These are phyloP conservation scores for Rutstroemia sp. DNA, from an alignment of 2,329 filamentous ascomycete species.

Conservation along the genomic window DNA sequence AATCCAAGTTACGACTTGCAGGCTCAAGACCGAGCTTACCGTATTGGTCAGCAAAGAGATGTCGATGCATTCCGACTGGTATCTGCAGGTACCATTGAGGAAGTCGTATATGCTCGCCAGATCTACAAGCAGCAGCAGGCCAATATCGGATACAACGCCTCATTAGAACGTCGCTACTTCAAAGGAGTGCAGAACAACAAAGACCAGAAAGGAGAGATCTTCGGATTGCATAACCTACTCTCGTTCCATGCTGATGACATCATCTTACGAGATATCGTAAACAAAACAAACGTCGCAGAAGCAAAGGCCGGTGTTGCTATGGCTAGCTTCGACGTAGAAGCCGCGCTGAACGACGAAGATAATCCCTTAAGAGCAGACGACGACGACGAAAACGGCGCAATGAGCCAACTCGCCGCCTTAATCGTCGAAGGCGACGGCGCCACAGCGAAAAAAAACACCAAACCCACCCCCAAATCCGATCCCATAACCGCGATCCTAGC, in stretches of 20 bases:
- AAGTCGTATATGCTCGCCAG: constrained; percentile 93
- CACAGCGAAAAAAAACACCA: constrained; percentile 34
- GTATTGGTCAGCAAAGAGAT: constrained; percentile 86
- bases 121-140: constrained; percentile 99
- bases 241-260: constrained; percentile 72
- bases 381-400: constrained; percentile 51
- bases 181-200: constrained; percentile 83
- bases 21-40: constrained; percentile 91
- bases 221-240: constrained; percentile 82
- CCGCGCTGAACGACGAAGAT: constrained; percentile 48
- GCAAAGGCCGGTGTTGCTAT: constrained; percentile 78
- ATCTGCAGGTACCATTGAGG: constrained; percentile 87
- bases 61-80: constrained; percentile 94
- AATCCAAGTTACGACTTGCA: constrained; percentile 93
- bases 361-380: constrained; percentile 34
- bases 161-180: constrained; percentile 88
- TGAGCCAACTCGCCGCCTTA: constrained; percentile 64
- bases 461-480: constrained; percentile 46
- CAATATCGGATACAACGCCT: constrained; percentile 93
- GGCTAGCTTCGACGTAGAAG: constrained; percentile 65
- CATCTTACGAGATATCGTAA: constrained; percentile 88
- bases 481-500: constrained; percentile 84
- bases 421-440: constrained; percentile 41
- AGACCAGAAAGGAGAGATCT: constrained; percentile 84
- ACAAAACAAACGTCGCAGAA: constrained; percentile 96